phyloP scores from a whole-genome alignment of 139 green algal species.

The Spirogloea muscicola region DNA sequence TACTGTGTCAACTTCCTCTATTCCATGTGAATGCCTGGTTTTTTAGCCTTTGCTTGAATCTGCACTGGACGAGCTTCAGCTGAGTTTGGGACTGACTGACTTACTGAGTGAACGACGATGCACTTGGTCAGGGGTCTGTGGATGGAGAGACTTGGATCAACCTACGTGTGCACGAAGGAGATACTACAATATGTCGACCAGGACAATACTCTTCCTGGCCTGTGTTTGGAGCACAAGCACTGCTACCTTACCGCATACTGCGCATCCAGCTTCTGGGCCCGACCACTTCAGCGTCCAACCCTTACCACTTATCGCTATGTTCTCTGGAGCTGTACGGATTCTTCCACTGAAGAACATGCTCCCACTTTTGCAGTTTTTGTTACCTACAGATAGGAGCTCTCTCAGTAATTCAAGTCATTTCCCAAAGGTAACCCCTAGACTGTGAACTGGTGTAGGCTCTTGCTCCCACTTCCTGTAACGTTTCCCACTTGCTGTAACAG shows the following conservation, averaged over 20 bases:
- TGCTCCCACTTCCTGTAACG: too few species aligned
- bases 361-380: too few species aligned
- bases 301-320: conserved; percentile 22
- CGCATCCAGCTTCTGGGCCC: conserved; percentile 17
- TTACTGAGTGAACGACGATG: background rate
- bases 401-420: too few species aligned
- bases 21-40: background rate
- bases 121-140: background rate
- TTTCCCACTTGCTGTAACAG: too few species aligned
- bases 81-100: too few species aligned
- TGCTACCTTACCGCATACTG: conserved; percentile 1
- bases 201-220: conserved; percentile 33
- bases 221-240: background rate
- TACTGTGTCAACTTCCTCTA: background rate
- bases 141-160: conserved; percentile 14
- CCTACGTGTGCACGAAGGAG: conserved; percentile 8
- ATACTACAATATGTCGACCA: conserved; percentile 13
- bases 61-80: too few species aligned
- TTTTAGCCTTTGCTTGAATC: background rate
- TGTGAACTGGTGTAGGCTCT: too few species aligned
- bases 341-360: conserved; percentile 15
- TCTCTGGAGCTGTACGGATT: conserved; percentile 30
- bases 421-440: too few species aligned
- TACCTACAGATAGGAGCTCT: too few species aligned
- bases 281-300: background rate